phyloP scores from a whole-genome alignment of 345 rosid genomes.

The Ceriops zippeliana region DNA sequence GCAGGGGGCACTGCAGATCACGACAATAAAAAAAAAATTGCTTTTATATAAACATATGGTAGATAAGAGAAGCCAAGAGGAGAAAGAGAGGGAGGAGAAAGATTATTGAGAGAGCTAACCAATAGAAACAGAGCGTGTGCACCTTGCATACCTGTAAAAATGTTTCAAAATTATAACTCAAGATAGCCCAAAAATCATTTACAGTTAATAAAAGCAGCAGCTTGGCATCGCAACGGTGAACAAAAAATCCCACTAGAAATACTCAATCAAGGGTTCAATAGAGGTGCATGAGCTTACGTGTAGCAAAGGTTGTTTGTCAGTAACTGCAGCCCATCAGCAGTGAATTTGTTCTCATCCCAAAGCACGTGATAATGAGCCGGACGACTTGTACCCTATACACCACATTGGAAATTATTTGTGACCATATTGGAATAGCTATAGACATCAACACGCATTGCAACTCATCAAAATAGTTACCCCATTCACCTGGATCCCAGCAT shows the following conservation, averaged over 20 bases:
- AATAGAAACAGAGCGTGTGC: constrained; percentile 93
- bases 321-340: constrained; percentile 89
- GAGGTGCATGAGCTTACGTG: constrained; percentile 48
- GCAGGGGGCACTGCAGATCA: constrained; percentile 84
- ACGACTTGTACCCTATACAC: constrained; percentile 80
- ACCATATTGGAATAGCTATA: not conserved
- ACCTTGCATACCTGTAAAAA: constrained; percentile 78
- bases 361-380: constrained; percentile 98
- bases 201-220: too few relatives aligned
- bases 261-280: not conserved
- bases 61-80: too few relatives aligned
- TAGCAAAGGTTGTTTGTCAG: constrained; percentile 93
- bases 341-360: constrained; percentile 97
- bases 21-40: too few relatives aligned
- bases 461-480: not conserved
- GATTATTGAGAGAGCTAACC: constrained; percentile 44
- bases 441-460: not conserved
- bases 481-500: constrained; percentile 92
- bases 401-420: not conserved
- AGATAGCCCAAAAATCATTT: too few relatives aligned
- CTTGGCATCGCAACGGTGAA: not conserved
- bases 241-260: not conserved
- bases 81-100: not conserved
- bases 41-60: not conserved
- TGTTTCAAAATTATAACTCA: not conserved